These are phyloP conservation scores for Nelumbo lutea DNA, from an alignment of 164 flowering plant species.

Conservation along the genomic window DNA sequence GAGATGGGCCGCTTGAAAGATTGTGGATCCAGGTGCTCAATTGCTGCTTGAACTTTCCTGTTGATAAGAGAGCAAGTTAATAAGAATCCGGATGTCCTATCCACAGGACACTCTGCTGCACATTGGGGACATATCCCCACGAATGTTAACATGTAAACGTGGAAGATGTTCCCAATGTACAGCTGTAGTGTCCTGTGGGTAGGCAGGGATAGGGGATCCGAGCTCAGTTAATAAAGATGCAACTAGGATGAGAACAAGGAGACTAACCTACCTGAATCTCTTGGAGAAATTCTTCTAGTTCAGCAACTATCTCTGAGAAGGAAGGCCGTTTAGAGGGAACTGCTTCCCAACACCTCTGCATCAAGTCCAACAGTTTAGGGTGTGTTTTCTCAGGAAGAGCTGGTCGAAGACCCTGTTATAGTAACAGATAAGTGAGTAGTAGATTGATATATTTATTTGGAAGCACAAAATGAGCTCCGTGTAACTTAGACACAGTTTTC, in stretches of 20 bases:
- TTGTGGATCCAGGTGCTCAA: too few relatives aligned
- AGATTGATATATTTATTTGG: not conserved
- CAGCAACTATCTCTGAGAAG: constrained; percentile 51
- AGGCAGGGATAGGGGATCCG: too few relatives aligned
- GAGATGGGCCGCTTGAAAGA: too few relatives aligned
- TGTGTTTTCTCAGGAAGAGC: constrained; percentile 58
- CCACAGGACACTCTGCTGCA: too few relatives aligned
- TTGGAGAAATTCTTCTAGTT: constrained; percentile 50
- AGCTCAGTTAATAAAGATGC: not conserved
- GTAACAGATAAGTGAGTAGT: not conserved
- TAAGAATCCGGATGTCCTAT: not conserved
- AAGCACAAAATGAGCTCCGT: not conserved
- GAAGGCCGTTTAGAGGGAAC: constrained; percentile 61
- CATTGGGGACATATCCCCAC: too few relatives aligned
- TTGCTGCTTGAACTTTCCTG: too few relatives aligned
- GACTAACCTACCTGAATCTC: constrained; percentile 41
- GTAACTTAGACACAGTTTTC: too few relatives aligned
- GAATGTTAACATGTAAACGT: too few relatives aligned
- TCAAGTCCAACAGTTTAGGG: constrained; percentile 60
- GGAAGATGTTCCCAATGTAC: too few relatives aligned
- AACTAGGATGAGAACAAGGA: not conserved
- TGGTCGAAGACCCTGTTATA: constrained; percentile 71
- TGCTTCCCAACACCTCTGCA: constrained; percentile 89
- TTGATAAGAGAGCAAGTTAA: not conserved
- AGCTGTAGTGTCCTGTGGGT: too few relatives aligned